Conservation (phyloP, 139 green algal species). For the Bryopsis sp. region DNA sequence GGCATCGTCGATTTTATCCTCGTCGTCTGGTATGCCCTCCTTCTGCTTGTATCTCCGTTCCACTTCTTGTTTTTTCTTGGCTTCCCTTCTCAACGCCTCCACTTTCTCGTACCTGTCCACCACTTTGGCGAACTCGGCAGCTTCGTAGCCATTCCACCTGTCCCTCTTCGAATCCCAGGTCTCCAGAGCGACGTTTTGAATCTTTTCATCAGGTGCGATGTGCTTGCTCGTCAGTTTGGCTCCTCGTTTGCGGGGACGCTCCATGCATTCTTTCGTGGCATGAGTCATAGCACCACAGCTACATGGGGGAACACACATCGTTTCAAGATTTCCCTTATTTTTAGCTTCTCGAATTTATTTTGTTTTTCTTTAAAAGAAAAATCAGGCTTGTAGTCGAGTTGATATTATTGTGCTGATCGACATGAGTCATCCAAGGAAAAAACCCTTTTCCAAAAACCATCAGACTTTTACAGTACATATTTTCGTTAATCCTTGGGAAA, state of each 20-base stretch:
- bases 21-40: slow-evolving; percentile 56
- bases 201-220: slow-evolving; percentile 92
- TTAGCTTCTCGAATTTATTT: no score
- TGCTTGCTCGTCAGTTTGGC: slow-evolving; percentile 82
- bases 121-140: slow-evolving; percentile 57
- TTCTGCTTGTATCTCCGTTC: slow-evolving; percentile 27
- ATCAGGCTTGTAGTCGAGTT: no score
- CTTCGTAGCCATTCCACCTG: slow-evolving; percentile 87
- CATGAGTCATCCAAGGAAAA: no score
- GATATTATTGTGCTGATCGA: no score
- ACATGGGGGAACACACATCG: slow-evolving; percentile 17
- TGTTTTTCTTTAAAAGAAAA: no score
- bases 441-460: no score
- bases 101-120: slow-evolving; percentile 67
- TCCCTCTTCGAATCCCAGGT: slow-evolving; percentile 90
- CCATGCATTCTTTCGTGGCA: slow-evolving; percentile 91
- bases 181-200: slow-evolving; percentile 71
- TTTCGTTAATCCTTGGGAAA: no score
- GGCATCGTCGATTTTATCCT: slow-evolving; percentile 84
- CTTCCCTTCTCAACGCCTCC: slow-evolving; percentile 57
- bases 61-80: slow-evolving; percentile 52
- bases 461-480: no score
- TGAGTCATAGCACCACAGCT: slow-evolving; percentile 95
- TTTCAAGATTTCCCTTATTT: slow-evolving; percentile 6
- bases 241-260: slow-evolving; percentile 78